Percentiles rank a stretch among this genome's conserved stretches.
Evolutionary conservation across 2,329 filamentous ascomycete genomes (phyloP).

Genomic region (Pestalotiopsis sp.): DNA sequence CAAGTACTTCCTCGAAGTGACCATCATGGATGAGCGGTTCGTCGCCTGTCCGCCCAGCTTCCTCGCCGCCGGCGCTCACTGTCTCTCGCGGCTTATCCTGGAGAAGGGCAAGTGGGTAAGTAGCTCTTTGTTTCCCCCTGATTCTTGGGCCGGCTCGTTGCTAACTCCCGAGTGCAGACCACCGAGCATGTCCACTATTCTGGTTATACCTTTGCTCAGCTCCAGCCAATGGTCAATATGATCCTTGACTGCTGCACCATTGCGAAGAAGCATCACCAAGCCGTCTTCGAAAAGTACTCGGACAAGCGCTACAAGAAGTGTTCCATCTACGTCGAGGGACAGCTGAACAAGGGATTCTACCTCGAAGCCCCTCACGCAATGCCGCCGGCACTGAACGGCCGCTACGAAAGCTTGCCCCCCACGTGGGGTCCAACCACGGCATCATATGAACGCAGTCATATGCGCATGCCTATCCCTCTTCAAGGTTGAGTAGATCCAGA

Average conservation of each 20-base stretch:
- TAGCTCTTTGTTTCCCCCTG: slow-evolving; percentile 20
- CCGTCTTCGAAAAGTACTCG: slow-evolving; percentile 90
- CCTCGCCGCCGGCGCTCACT: slow-evolving; percentile 88
- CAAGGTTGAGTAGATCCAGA: slow-evolving; percentile 19
- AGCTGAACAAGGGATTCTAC: slow-evolving; percentile 65
- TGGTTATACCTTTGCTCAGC: slow-evolving; percentile 85
- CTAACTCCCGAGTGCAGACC: slow-evolving; percentile 58
- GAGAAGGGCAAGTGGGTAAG: slow-evolving; percentile 93
- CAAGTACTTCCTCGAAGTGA: slow-evolving; percentile 97
- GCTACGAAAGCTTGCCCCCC: slow-evolving; percentile 15
- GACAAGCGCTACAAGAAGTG: slow-evolving; percentile 87
- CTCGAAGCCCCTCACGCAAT: slow-evolving; percentile 42
- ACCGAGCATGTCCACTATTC: slow-evolving; percentile 89
- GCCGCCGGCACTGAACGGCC: slow-evolving; percentile 13
- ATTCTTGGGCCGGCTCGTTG: slow-evolving; percentile 10
- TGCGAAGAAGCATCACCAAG: slow-evolving; percentile 78
- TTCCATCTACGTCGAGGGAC: slow-evolving; percentile 76
- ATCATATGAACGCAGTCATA: neutral
- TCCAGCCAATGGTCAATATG: slow-evolving; percentile 75
- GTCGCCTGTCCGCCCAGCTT: slow-evolving; percentile 90
- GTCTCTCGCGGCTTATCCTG: slow-evolving; percentile 84
- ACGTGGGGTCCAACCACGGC: neutral
- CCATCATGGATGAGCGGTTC: slow-evolving; percentile 97
- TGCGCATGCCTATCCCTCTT: slow-evolving; percentile 29
- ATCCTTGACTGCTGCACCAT: slow-evolving; percentile 87